Percentiles rank a stretch among this genome's conserved stretches.
phyloP scores from a whole-genome alignment of 2,329 filamentous ascomycete species.

The Cytospora leucostoma region DNA sequence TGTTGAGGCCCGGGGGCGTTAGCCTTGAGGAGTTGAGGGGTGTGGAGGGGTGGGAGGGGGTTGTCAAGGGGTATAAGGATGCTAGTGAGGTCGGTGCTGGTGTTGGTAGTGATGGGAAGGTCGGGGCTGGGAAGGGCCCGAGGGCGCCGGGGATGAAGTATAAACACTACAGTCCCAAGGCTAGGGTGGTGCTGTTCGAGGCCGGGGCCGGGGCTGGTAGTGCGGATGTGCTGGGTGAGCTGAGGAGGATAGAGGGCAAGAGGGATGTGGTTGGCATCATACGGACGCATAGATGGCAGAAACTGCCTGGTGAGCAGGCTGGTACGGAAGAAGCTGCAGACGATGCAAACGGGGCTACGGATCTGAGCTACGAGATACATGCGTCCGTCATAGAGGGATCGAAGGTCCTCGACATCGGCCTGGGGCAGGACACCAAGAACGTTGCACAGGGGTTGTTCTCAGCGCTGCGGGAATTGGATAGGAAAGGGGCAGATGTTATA shows the following conservation, averaged over 20 bases:
- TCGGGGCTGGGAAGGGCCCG: constrained; percentile 54
- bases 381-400: constrained; percentile 38
- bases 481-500: constrained; percentile 75
- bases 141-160: constrained; percentile 98
- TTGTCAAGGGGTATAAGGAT: constrained; percentile 78
- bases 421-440: constrained; percentile 69
- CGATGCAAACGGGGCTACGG: constrained; percentile 34
- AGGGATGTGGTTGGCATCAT: constrained; percentile 52
- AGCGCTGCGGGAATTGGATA: constrained; percentile 81
- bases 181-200: constrained; percentile 82
- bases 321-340: constrained; percentile 28
- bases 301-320: constrained; percentile 44
- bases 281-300: constrained; percentile 56
- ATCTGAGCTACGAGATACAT: constrained; percentile 42
- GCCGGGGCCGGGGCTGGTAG: constrained; percentile 42
- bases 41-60: constrained; percentile 79
- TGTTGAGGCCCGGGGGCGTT: constrained; percentile 85
- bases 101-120: constrained; percentile 51
- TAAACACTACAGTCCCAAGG: constrained; percentile 92
- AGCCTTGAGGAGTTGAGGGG: constrained; percentile 75
- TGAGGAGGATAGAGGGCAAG: constrained; percentile 34
- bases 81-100: constrained; percentile 63
- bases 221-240: constrained; percentile 39
- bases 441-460: constrained; percentile 90
- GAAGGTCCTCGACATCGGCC: constrained; percentile 66